These are phyloP conservation scores for Euphorbia schlechtendalii DNA, from an alignment of 441 rosid genomes.

Conservation along the genomic window DNA sequence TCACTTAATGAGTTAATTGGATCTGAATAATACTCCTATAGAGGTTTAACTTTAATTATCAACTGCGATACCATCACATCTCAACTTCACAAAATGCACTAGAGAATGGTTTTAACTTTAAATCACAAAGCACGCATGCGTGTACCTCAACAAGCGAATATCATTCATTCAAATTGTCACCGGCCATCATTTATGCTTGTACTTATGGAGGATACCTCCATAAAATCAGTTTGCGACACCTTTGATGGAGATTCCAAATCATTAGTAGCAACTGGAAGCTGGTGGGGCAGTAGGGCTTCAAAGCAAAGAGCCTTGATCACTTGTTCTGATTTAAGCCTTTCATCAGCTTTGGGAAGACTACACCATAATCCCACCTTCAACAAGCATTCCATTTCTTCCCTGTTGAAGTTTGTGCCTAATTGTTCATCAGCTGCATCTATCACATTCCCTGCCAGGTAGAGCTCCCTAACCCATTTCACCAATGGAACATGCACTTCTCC, in stretches of 20 bases:
- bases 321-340: conserved; percentile 1
- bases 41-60: no score
- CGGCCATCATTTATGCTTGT: not conserved
- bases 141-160: no score
- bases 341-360: not conserved
- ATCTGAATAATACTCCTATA: not conserved
- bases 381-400: conserved; percentile 9
- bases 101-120: no score
- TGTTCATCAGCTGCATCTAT: conserved; percentile 3
- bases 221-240: not conserved
- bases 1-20: not conserved
- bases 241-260: not conserved
- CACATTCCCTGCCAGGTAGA: conserved; percentile 6
- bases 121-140: no score
- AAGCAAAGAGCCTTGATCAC: conserved; percentile 5
- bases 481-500: not conserved
- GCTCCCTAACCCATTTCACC: conserved; percentile 13
- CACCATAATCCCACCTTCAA: conserved; percentile 12
- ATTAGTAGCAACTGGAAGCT: not conserved
- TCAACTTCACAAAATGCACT: no score
- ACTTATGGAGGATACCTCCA: not conserved
- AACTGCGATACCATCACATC: no score
- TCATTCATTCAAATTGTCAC: not conserved
- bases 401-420: conserved; percentile 1
- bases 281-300: not conserved